phyloP scores from a whole-genome alignment of 768 basidiomycete species.

The Hygrophorus pudorinus region DNA sequence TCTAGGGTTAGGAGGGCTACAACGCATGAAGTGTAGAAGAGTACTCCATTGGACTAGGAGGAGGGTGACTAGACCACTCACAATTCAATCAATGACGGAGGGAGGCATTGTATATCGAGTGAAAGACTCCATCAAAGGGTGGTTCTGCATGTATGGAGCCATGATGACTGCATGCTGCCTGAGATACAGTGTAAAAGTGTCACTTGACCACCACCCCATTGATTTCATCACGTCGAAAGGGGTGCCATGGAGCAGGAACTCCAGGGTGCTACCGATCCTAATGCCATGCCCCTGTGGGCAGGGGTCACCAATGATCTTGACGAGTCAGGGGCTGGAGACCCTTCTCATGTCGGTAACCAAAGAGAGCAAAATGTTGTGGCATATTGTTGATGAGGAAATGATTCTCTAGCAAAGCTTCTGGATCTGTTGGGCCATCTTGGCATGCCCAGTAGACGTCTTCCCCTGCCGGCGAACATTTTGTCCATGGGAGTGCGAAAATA shows the following conservation, averaged over 20 bases:
- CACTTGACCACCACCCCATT: slow-evolving; percentile 26
- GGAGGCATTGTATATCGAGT: slow-evolving; percentile 10
- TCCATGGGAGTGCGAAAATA: slow-evolving; percentile 14
- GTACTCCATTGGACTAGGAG: slow-evolving; percentile 5
- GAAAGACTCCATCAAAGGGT: slow-evolving; percentile 8
- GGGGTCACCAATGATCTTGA: slow-evolving; percentile 5
- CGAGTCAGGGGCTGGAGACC: slow-evolving; percentile 15
- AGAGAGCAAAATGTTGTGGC: slow-evolving; percentile 15
- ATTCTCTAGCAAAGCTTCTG: slow-evolving; percentile 12
- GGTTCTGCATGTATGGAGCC: slow-evolving; percentile 20
- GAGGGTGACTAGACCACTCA: not conserved
- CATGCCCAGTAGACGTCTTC: slow-evolving; percentile 25
- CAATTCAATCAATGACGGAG: not conserved
- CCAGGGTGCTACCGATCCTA: slow-evolving; percentile 21
- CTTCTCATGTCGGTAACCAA: slow-evolving; percentile 15
- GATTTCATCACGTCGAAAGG: slow-evolving; percentile 27
- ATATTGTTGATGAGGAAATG: slow-evolving; percentile 23
- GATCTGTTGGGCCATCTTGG: slow-evolving; percentile 19
- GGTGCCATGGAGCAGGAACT: slow-evolving; percentile 25
- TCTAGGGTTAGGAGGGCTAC: slow-evolving; percentile 6
- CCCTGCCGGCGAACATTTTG: slow-evolving; percentile 14
- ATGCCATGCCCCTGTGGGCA: slow-evolving; percentile 21
- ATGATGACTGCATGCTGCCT: slow-evolving; percentile 18
- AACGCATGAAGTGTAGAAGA: slow-evolving; percentile 6
- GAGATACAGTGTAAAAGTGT: slow-evolving; percentile 22